Conservation (phyloP, 179 eudicot genomes). For the Beta macrorhiza region DNA sequence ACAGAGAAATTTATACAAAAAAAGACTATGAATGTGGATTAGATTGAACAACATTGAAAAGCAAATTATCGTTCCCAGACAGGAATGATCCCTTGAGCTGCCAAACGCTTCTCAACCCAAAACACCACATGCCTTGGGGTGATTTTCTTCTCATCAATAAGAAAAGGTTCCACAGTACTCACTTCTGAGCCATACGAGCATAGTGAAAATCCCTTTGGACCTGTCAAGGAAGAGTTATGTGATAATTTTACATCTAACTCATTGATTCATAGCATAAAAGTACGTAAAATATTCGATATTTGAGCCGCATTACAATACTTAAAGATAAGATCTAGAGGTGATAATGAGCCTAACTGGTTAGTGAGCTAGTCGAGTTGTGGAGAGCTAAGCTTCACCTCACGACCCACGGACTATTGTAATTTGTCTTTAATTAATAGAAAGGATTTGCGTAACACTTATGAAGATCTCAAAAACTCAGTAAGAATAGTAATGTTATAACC, state of each 20-base stretch:
- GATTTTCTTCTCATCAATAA: constrained; percentile 76
- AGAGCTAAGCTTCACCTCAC: too few species aligned
- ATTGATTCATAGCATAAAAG: background rate
- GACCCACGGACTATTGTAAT: too few species aligned
- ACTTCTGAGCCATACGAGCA: constrained; percentile 64
- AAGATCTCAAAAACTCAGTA: too few species aligned
- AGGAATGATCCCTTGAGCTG: constrained; percentile 95
- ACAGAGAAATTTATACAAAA: constrained; percentile 17
- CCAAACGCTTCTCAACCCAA: constrained; percentile 92
- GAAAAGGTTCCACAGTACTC: constrained; percentile 89
- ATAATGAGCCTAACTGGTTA: too few species aligned
- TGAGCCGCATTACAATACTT: background rate
- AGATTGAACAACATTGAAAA: constrained; percentile 8
- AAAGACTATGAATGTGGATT: background rate
- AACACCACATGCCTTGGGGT: constrained; percentile 72
- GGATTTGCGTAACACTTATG: too few species aligned
- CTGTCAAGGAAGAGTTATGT: constrained; percentile 31
- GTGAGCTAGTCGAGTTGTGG: too few species aligned
- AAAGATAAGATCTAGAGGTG: background rate
- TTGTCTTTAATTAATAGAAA: too few species aligned
- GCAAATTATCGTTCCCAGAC: constrained; percentile 51
- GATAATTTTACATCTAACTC: too few species aligned
- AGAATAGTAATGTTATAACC: too few species aligned
- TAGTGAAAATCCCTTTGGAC: constrained; percentile 75
- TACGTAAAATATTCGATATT: background rate